Evolutionary conservation across 352 stramenopile species (phyloP).

Genomic region (Saprolegnia diclina): DNA sequence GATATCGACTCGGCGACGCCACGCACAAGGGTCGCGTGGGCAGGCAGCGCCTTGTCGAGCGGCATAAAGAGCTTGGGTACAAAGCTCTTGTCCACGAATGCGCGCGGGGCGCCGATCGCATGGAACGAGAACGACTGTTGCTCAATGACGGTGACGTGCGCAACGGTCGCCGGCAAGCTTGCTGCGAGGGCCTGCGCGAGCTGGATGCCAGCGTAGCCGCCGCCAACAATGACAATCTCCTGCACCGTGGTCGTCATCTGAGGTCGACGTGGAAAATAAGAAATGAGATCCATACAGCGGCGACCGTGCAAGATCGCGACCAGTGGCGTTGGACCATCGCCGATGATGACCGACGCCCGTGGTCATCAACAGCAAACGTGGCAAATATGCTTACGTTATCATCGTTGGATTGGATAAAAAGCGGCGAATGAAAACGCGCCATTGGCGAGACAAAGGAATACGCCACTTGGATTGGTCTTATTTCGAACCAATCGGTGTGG

Average conservation of each 20-base stretch:
- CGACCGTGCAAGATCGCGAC: too few relatives aligned
- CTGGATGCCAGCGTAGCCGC: constrained; percentile 33
- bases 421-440: too few relatives aligned
- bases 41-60: constrained; percentile 34
- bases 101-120: constrained; percentile 34
- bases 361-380: too few relatives aligned
- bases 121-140: constrained; percentile 42
- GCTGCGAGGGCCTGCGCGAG: constrained; percentile 35
- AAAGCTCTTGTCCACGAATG: constrained; percentile 35
- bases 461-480: too few relatives aligned
- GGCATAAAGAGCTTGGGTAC: constrained; percentile 38
- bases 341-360: too few relatives aligned
- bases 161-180: constrained; percentile 30
- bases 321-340: too few relatives aligned
- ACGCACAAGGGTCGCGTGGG: constrained; percentile 27
- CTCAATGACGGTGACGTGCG: constrained; percentile 37
- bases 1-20: constrained; percentile 32
- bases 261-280: too few relatives aligned
- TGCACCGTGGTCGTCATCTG: not conserved
- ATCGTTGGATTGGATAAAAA: too few relatives aligned
- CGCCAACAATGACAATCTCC: constrained; percentile 36
- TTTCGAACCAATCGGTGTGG: too few relatives aligned
- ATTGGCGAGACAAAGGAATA: too few relatives aligned
- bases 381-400: too few relatives aligned
- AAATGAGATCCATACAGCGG: too few relatives aligned